Evolutionary conservation across 2,329 filamentous ascomycete species (phyloP).

Genomic region (Microsporum ferrugineum): DNA sequence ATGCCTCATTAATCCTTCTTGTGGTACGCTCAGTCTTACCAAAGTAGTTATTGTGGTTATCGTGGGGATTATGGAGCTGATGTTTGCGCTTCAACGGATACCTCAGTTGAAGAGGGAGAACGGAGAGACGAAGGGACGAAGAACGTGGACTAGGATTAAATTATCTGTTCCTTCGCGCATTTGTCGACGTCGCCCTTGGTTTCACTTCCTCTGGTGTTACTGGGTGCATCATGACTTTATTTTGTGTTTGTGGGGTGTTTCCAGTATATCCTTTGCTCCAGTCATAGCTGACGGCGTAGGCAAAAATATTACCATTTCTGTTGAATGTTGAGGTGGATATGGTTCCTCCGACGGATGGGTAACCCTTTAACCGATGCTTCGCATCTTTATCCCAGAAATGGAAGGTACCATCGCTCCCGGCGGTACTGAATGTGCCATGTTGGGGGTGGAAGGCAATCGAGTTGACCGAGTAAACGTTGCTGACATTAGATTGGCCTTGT

Average conservation of each 20-base stretch:
- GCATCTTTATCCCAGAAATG: conserved; percentile 70
- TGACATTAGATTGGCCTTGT: conserved; percentile 52
- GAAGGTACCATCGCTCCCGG: conserved; percentile 89
- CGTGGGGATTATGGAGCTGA: not conserved
- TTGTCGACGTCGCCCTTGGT: conserved; percentile 34
- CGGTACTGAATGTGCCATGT: conserved; percentile 96
- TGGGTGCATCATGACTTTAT: conserved; percentile 77
- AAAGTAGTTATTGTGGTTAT: not conserved
- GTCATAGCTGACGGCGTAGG: conserved; percentile 88
- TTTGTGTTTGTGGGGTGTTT: conserved; percentile 60
- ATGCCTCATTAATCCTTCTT: not conserved
- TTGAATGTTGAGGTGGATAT: conserved; percentile 92
- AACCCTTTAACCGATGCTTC: conserved; percentile 82
- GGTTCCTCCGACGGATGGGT: conserved; percentile 68
- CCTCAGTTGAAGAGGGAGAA: conserved; percentile 25
- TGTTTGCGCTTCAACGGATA: not conserved
- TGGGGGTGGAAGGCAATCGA: conserved; percentile 94
- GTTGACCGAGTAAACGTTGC: conserved; percentile 90
- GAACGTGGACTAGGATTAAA: conserved; percentile 7
- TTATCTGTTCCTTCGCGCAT: conserved; percentile 32
- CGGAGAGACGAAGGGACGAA: conserved; percentile 24
- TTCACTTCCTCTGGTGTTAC: conserved; percentile 56
- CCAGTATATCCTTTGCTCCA: conserved; percentile 92
- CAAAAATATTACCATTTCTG: conserved; percentile 69
- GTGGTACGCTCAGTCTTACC: not conserved